Evolutionary conservation across 164 flowering plant genomes (phyloP).

Genomic region (Tetracentron sinense): DNA sequence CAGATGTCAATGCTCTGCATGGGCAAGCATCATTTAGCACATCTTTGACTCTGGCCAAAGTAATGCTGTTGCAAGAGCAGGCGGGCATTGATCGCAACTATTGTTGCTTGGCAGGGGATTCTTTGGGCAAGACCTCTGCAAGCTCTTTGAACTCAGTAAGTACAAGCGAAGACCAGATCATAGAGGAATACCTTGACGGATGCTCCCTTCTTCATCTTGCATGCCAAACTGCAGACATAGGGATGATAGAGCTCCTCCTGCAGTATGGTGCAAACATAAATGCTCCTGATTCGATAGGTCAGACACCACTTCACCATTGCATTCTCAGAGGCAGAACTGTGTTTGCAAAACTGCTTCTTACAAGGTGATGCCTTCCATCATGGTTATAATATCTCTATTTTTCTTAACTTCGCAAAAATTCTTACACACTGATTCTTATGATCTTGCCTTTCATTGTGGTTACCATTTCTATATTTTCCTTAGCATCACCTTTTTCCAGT

Average conservation of each 20-base stretch:
- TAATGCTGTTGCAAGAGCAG: slow-evolving; percentile 62
- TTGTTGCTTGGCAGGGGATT: slow-evolving; percentile 26
- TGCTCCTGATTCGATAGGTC: slow-evolving; percentile 61
- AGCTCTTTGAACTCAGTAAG: slow-evolving; percentile 27
- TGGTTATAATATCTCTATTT: no score
- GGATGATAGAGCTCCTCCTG: slow-evolving; percentile 88
- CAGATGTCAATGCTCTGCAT: slow-evolving; percentile 56
- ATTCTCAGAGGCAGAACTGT: slow-evolving; percentile 43
- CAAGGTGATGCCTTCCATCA: slow-evolving; percentile 53
- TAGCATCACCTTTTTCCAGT: no score
- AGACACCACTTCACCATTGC: slow-evolving; percentile 73
- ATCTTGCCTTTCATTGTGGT: no score
- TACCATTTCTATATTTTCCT: no score
- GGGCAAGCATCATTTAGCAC: slow-evolving; percentile 36
- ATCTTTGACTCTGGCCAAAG: slow-evolving; percentile 46
- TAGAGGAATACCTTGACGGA: slow-evolving; percentile 45
- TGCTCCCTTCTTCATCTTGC: slow-evolving; percentile 83
- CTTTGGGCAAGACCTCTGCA: slow-evolving; percentile 23
- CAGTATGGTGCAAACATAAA: slow-evolving; percentile 80
- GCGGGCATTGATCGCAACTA: slow-evolving; percentile 25
- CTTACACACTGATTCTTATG: no score
- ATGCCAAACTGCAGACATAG: slow-evolving; percentile 68
- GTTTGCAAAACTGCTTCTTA: slow-evolving; percentile 56
- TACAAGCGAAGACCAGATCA: slow-evolving; percentile 22
- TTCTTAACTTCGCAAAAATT: no score